phyloP scores from a whole-genome alignment of 768 basidiomycete genomes.

The Mycena belliarum region DNA sequence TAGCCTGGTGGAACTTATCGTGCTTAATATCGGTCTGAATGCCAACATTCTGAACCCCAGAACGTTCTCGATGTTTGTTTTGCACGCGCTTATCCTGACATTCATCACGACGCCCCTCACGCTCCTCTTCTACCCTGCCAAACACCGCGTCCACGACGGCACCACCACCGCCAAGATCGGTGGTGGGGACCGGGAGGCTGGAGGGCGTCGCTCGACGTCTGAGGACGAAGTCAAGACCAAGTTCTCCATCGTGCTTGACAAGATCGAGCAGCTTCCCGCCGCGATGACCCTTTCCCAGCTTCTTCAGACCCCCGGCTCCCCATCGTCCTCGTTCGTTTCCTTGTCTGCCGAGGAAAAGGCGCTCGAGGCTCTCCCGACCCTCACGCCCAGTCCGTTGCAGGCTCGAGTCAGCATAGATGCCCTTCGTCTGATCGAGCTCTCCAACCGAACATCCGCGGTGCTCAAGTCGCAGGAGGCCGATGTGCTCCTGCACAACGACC shows the following conservation, averaged over 20 bases:
- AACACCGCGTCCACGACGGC: slow-evolving; percentile 46
- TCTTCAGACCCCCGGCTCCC: slow-evolving; percentile 43
- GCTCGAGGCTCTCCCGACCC: slow-evolving; percentile 19
- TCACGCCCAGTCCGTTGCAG: not conserved
- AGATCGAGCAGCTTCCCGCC: slow-evolving; percentile 77
- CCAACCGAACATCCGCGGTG: slow-evolving; percentile 84
- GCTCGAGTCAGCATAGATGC: slow-evolving; percentile 59
- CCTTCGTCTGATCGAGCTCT: slow-evolving; percentile 87
- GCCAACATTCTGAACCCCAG: slow-evolving; percentile 63
- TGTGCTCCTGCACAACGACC: slow-evolving; percentile 66
- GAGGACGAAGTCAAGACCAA: slow-evolving; percentile 51
- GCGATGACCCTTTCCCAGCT: slow-evolving; percentile 83
- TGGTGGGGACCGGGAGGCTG: slow-evolving; percentile 23
- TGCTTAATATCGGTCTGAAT: slow-evolving; percentile 82
- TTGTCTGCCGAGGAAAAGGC: slow-evolving; percentile 32
- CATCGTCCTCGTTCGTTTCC: not conserved
- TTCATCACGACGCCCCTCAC: slow-evolving; percentile 86
- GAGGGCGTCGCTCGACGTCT: slow-evolving; percentile 18
- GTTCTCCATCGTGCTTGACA: slow-evolving; percentile 78
- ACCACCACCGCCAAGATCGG: slow-evolving; percentile 7
- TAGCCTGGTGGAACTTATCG: slow-evolving; percentile 84
- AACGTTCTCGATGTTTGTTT: slow-evolving; percentile 89
- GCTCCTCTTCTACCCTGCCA: slow-evolving; percentile 71
- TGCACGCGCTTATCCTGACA: slow-evolving; percentile 75
- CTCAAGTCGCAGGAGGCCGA: slow-evolving; percentile 81